Conservation (phyloP, 1,139 yeast species). For the Candida neerlandica region DNA sequence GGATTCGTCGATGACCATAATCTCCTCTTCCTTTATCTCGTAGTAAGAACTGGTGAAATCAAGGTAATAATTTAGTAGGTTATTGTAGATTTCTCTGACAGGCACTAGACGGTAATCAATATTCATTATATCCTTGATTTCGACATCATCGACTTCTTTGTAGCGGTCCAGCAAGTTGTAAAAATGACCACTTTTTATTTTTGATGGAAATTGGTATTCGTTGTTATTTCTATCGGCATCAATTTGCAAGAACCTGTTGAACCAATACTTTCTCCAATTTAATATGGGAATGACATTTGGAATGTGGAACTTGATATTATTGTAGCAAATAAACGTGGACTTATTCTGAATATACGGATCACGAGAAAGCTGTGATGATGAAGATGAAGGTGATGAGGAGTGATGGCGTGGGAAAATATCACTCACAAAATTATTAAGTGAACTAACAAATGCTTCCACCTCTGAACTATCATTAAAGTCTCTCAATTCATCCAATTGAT, state of each 20-base stretch:
- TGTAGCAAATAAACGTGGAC: conserved; percentile 11
- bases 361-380: not conserved
- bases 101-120: not conserved
- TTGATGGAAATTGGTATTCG: conserved; percentile 7
- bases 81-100: conserved; percentile 5
- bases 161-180: not conserved
- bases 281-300: conserved; percentile 12
- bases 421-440: conserved; percentile 3
- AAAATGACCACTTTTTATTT: conserved; percentile 13
- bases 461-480: conserved; percentile 9
- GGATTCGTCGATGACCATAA: not conserved
- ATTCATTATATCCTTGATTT: conserved; percentile 4
- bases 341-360: conserved; percentile 12
- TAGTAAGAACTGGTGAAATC: conserved; percentile 9
- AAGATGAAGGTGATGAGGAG: no score
- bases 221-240: not conserved
- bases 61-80: conserved; percentile 13
- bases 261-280: conserved; percentile 23
- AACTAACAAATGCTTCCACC: conserved; percentile 7
- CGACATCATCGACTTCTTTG: not conserved
- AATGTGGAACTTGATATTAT: conserved; percentile 11
- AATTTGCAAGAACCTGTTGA: conserved; percentile 11
- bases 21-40: not conserved
- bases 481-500: conserved; percentile 9
- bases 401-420: not conserved